phyloP scores from a whole-genome alignment of 345 rosid genomes.

The Microthlaspi erraticum region DNA sequence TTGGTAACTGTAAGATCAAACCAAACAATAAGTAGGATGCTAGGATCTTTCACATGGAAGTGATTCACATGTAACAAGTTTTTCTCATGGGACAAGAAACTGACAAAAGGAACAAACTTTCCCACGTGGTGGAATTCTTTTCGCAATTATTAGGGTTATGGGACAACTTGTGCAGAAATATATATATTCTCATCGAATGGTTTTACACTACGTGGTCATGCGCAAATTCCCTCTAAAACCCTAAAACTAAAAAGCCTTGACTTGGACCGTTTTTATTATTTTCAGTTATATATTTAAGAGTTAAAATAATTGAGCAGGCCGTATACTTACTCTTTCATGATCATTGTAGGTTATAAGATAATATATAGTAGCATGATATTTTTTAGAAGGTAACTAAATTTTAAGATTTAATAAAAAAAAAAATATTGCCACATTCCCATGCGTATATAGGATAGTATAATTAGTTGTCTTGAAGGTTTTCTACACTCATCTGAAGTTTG shows the following conservation, averaged over 20 bases:
- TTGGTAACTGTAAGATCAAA: conserved; percentile 29
- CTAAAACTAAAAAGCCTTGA: conserved; percentile 34
- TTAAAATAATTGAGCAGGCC: conserved; percentile 1
- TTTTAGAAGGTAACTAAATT: conserved; percentile 6
- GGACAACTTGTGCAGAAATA: conserved; percentile 34
- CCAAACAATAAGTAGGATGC: conserved; percentile 24
- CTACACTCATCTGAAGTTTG: conserved; percentile 20
- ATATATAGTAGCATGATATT: conserved; percentile 11
- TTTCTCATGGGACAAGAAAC: conserved; percentile 38
- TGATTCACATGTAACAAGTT: conserved; percentile 42
- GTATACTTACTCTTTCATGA: conserved; percentile 35
- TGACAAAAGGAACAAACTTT: conserved; percentile 38
- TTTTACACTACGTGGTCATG: conserved; percentile 36
- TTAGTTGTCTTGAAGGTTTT: conserved; percentile 42
- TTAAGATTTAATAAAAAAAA: conserved; percentile 6
- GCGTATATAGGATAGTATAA: conserved; percentile 57
- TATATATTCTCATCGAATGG: conserved; percentile 30
- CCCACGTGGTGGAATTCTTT: conserved; percentile 54
- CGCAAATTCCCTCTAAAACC: conserved; percentile 29
- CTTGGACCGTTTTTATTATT: conserved; percentile 35
- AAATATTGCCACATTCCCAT: conserved; percentile 58
- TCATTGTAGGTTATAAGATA: conserved; percentile 36
- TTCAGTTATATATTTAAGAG: neutral
- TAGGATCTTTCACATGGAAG: conserved; percentile 26
- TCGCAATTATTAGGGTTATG: conserved; percentile 48